A percentile compares a stretch with the other conserved stretches of the same genome.
phyloP scores from a whole-genome alignment of 139 green algal species.

The Eudorina sp. region DNA sequence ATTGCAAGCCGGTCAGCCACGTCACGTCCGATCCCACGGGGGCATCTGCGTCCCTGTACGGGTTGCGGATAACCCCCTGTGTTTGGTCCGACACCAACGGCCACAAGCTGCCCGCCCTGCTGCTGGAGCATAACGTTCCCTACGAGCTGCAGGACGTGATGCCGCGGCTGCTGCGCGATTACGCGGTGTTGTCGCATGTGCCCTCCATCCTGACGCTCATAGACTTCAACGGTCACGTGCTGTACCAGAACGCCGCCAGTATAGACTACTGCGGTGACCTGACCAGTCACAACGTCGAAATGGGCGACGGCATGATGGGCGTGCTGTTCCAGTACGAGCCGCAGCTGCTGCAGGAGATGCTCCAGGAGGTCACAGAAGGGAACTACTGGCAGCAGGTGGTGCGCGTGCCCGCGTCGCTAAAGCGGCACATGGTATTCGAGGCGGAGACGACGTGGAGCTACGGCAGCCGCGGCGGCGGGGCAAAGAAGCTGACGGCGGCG shows the following conservation, averaged over 20 bases:
- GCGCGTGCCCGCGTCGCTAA: constrained; percentile 51
- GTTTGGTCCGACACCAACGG: constrained; percentile 52
- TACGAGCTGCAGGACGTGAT: constrained; percentile 64
- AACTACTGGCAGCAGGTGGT: constrained; percentile 65
- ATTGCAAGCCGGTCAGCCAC: constrained; percentile 56
- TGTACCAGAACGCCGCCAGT: constrained; percentile 67
- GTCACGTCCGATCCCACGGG: constrained; percentile 64
- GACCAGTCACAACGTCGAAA: constrained; percentile 60
- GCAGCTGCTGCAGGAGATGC: constrained; percentile 55
- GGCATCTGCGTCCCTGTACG: constrained; percentile 56
- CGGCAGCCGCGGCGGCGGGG: neutral
- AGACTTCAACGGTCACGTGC: constrained; percentile 62
- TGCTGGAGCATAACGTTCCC: constrained; percentile 66
- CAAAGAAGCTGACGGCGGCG: constrained; percentile 41
- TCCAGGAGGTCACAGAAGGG: constrained; percentile 62
- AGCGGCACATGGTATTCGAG: constrained; percentile 52
- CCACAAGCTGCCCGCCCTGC: constrained; percentile 49
- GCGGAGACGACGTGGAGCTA: constrained; percentile 34
- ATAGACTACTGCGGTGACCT: constrained; percentile 68
- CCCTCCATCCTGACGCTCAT: constrained; percentile 69
- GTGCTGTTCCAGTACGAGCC: constrained; percentile 50
- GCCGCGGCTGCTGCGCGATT: constrained; percentile 65
- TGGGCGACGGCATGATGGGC: constrained; percentile 44
- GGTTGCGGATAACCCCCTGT: constrained; percentile 63
- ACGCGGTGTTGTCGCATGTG: constrained; percentile 64